A percentile compares a stretch with the other conserved stretches of the same genome.
These are phyloP conservation scores for Umbelopsis vinacea DNA, from an alignment of 192 early-diverging fungal species.

Conservation along the genomic window DNA sequence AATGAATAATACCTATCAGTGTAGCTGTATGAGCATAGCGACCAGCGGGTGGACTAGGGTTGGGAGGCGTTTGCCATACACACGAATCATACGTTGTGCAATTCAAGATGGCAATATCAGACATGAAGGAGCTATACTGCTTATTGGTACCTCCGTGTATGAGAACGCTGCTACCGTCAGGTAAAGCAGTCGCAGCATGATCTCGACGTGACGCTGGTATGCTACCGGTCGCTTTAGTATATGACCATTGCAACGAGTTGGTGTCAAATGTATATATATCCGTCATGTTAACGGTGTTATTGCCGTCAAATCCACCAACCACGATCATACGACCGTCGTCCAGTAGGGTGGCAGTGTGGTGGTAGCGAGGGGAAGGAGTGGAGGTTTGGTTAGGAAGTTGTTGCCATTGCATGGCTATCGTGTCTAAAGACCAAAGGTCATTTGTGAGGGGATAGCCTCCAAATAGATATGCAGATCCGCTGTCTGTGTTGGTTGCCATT, in stretches of 20 bases:
- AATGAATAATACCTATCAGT: slow-evolving; percentile 12
- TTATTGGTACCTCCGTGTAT: slow-evolving; percentile 32
- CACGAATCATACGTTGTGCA: not conserved
- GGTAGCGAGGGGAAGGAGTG: slow-evolving; percentile 28
- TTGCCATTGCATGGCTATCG: slow-evolving; percentile 21
- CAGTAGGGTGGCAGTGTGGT: slow-evolving; percentile 32
- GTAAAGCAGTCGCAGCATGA: slow-evolving; percentile 24
- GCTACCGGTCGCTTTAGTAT: slow-evolving; percentile 1
- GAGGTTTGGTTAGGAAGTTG: not conserved
- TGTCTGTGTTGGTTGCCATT: slow-evolving; percentile 15
- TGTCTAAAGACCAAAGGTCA: slow-evolving; percentile 32
- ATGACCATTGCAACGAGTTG: not conserved
- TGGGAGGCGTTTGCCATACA: slow-evolving; percentile 6
- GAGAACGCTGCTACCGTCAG: slow-evolving; percentile 22
- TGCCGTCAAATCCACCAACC: slow-evolving; percentile 30
- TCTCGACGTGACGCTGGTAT: slow-evolving; percentile 25
- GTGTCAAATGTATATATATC: slow-evolving; percentile 31
- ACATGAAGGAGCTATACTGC: not conserved
- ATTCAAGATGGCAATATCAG: slow-evolving; percentile 34
- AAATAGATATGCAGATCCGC: slow-evolving; percentile 28
- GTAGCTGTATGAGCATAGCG: slow-evolving; percentile 33
- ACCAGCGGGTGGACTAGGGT: slow-evolving; percentile 1
- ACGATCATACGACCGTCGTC: slow-evolving; percentile 32
- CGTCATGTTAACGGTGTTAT: slow-evolving; percentile 11
- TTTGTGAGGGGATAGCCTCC: slow-evolving; percentile 29